Evolutionary conservation across 139 green algal species (phyloP).

Genomic region (Pedinophyceae sp.): DNA sequence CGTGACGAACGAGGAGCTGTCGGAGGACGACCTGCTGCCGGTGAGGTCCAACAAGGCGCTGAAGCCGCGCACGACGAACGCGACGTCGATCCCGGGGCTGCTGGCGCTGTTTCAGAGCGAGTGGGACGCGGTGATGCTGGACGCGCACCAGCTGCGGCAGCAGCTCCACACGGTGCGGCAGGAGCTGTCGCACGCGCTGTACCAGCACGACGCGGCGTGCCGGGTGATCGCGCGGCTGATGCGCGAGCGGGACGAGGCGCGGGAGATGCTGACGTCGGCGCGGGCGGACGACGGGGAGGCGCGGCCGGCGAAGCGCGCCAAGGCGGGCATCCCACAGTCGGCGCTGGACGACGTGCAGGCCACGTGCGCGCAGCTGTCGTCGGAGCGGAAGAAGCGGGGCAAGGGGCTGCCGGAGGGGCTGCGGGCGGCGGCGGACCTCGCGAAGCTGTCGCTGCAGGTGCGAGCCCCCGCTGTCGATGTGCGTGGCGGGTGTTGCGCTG

Average conservation of each 20-base stretch:
- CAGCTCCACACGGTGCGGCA: constrained; percentile 50
- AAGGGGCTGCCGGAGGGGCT: neutral
- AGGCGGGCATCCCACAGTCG: constrained; percentile 1
- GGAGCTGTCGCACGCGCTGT: constrained; percentile 83
- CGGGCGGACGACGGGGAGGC: neutral
- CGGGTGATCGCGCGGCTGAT: constrained; percentile 72
- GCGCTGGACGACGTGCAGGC: neutral
- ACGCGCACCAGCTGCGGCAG: constrained; percentile 60
- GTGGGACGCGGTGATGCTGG: constrained; percentile 45
- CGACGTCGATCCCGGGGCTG: constrained; percentile 81
- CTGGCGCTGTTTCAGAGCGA: constrained; percentile 69
- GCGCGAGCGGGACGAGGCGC: constrained; percentile 63
- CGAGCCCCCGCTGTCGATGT: too few relatives aligned
- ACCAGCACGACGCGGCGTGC: constrained; percentile 88
- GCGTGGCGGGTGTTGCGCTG: too few relatives aligned
- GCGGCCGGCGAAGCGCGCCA: neutral
- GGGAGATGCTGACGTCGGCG: constrained; percentile 19
- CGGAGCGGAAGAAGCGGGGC: constrained; percentile 1
- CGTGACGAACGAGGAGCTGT: constrained; percentile 52
- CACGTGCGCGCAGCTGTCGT: constrained; percentile 10
- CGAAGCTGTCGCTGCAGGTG: too few relatives aligned
- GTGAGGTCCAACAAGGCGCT: constrained; percentile 52
- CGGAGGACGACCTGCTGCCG: constrained; percentile 62
- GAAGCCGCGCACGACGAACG: constrained; percentile 60
- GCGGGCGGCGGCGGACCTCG: neutral